Evolutionary conservation across 306 rosid genomes (phyloP), one percentile per base, ranked within the genome.

Genomic region (Quillaja saponaria): DNA sequence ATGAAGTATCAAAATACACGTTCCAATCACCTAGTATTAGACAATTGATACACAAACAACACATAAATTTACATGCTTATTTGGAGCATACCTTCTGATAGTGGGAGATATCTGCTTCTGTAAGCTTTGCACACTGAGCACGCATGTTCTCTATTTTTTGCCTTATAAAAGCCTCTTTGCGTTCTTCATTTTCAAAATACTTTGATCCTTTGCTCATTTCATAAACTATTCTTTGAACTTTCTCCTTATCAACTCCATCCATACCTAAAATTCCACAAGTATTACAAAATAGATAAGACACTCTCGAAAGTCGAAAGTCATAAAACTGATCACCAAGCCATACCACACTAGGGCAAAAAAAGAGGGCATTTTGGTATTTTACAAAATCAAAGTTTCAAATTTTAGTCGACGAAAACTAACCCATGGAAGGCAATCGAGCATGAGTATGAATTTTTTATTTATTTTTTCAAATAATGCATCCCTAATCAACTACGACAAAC

Each of bases 121-220:
- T 70, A 57, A 92, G 95, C 62, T 82, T 85, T 17, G 71, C 69
- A 21, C 45, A 77, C 34, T 84, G 90, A 66, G 76, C 66, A 31
- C 76, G 77, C 67, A 92, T 63, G 67, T 74, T 86, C 37, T 92
- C 82, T n/a, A 92, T 63, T 85, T 86, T 92, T 48, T 82, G 87
- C 49, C 34, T 73, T 6, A 84, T 88, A 59, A 74, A 79, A 58
- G 83, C 85, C 72, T 88, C 94, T 59, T 86, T 92, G n/a, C 96
- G 85, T 46, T 86, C 94, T 81, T 92, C 96, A 33, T 84, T 86
- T 81, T 84, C 78, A 17, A 88, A 88, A 74, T 81, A 92, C 80
- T 86, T 85, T 3, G 98, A 92, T 39, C 98, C 98, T 86, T 82
- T 88, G 66, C 98, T 92, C 98, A 92, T 84, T 61, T 88, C 94